Percentiles rank a stretch among this genome's conserved stretches.
Evolutionary conservation across 2,329 filamentous ascomycete species (phyloP).

Genomic region (Canariomyces notabilis): DNA sequence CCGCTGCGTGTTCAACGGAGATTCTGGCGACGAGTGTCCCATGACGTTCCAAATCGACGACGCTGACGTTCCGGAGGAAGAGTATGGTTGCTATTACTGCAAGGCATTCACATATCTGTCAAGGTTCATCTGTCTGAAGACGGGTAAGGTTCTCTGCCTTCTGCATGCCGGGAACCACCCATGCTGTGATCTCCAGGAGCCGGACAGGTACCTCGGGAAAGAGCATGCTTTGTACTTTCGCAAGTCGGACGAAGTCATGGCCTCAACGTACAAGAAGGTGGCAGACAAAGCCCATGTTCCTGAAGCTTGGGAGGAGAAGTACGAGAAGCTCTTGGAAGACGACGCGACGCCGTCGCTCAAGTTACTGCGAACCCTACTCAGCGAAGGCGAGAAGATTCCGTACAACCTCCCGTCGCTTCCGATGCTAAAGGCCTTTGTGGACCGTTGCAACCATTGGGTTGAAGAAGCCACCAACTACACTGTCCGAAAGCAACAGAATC

Average conservation of each 20-base stretch:
- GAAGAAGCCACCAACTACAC: constrained; percentile 96
- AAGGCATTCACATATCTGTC: constrained; percentile 90
- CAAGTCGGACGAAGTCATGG: constrained; percentile 66
- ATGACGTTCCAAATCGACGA: constrained; percentile 63
- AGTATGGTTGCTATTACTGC: constrained; percentile 87
- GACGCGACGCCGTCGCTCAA: constrained; percentile 82
- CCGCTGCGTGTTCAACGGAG: constrained; percentile 47
- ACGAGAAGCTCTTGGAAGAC: constrained; percentile 77
- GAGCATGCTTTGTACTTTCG: constrained; percentile 75
- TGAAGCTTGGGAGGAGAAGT: constrained; percentile 85
- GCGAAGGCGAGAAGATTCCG: constrained; percentile 94
- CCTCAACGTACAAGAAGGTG: constrained; percentile 65
- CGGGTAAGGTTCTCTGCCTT: constrained; percentile 77
- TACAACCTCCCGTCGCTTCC: constrained; percentile 80
- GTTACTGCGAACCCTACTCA: constrained; percentile 72
- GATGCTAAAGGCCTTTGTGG: constrained; percentile 82
- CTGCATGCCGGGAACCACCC: constrained; percentile 73
- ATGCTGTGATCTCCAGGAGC: constrained; percentile 68
- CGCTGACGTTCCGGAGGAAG: constrained; percentile 77
- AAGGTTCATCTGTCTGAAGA: constrained; percentile 77
- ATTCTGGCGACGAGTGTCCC: constrained; percentile 49
- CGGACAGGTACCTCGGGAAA: constrained; percentile 62
- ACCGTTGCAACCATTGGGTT: constrained; percentile 95
- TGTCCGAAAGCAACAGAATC: constrained; percentile 94
- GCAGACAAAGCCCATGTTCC: constrained; percentile 81